Conservation (phyloP, 1,284 basidiomycete species). For the Apiotrichum siamense region DNA sequence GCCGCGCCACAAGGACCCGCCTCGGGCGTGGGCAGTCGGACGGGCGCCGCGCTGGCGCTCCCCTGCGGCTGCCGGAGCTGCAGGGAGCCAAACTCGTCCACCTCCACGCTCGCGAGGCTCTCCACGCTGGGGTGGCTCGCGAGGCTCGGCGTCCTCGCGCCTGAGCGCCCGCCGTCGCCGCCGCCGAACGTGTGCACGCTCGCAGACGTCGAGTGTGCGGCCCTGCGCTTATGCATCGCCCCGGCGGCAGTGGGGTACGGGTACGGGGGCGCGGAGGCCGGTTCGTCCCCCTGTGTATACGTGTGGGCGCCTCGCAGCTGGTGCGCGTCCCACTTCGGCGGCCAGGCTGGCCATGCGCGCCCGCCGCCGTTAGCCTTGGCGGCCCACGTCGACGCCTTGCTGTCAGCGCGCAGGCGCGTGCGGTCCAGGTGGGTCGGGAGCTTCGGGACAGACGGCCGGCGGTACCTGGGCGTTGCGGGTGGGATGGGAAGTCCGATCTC, state of each 20-base stretch:
- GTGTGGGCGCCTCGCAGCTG: neutral
- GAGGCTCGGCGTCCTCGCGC: neutral
- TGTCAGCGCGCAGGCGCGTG: neutral
- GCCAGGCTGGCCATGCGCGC: constrained; percentile 5
- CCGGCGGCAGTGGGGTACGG: neutral
- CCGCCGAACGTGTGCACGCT: constrained; percentile 9
- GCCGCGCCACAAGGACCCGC: too few relatives aligned
- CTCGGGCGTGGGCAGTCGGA: too few relatives aligned
- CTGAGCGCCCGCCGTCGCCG: neutral
- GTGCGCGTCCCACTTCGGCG: neutral
- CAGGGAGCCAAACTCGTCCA: too few relatives aligned
- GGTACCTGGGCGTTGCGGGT: neutral
- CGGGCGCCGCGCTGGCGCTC: too few relatives aligned
- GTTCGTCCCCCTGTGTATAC: neutral
- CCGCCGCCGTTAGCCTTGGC: neutral
- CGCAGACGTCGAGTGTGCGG: constrained; percentile 1
- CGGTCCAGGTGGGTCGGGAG: neutral
- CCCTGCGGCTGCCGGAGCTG: too few relatives aligned
- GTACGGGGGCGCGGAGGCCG: too few relatives aligned
- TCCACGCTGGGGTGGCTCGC: neutral
- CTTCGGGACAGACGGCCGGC: neutral
- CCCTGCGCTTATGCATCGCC: neutral
- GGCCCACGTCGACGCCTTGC: neutral
- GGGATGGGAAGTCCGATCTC: constrained; percentile 1
- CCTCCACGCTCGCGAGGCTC: too few relatives aligned